Evolutionary conservation across 2,329 filamentous ascomycete species (phyloP), one percentile per base, ranked within the genome.

Genomic region (Fusarium albidum): DNA sequence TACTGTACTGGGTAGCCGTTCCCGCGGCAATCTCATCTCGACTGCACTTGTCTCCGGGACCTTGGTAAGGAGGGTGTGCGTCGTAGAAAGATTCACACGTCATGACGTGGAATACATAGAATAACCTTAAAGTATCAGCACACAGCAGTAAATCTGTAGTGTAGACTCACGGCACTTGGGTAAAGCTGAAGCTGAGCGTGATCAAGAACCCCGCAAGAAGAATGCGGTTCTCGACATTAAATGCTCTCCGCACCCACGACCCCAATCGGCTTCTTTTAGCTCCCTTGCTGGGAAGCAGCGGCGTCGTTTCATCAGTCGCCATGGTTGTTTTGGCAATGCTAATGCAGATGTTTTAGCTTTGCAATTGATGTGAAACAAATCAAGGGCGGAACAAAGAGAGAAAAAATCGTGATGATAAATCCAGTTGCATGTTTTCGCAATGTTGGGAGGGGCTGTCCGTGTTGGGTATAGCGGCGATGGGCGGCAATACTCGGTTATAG

Each of bases 51-150:
- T 86, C 82, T 5, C 76, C 76, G 5, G 69, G 63, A 2, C 77
- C 79, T 9, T 72, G 61, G 42, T 75, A 82, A 0, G 79, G 77
- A 11, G 81, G 77, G 63, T 89, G 82, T 3, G 75, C 75, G 29
- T 78, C 74, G 71, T 90, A 91, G 68, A 85, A 91, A 44, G 82
- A 80, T 48, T 91, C 85, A 71, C 88, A 91, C 42, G 84, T 85
- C 87, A 91, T 90, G 2, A 89, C 68, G 51, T 86, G 85, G 63
- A 91, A 90, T 18, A 87, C 85, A 69, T 88, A 89, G 38, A 89
- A 73, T 5, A 82, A 71, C 4, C 78, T 77, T 8, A 5, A 14
- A 2, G 1, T 5, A 29, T 69, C 25, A 65, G 54, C 35, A 13
- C 15, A 3, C 0, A 3, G 5, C 4, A 17, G 9, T 6, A 2